A percentile compares a stretch with the other conserved stretches of the same genome.
Evolutionary conservation across 345 rosid genomes (phyloP).

Genomic region (Bruguiera sexangula): DNA sequence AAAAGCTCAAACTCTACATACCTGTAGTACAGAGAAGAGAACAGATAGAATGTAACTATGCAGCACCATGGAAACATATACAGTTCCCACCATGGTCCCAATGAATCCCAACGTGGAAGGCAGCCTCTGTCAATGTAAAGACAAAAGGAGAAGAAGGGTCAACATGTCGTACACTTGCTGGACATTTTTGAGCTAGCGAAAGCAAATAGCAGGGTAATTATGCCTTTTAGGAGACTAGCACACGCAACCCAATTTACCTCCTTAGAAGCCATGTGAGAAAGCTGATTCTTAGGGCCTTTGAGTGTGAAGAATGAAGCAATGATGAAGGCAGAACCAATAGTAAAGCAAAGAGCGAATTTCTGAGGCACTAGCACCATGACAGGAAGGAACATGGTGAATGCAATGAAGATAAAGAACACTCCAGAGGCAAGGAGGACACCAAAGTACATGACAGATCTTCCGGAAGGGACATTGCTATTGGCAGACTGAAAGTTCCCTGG

Average conservation of each 20-base stretch:
- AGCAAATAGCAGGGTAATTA: background rate
- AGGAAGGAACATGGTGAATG: slow-evolving; percentile 94
- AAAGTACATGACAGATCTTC: slow-evolving; percentile 78
- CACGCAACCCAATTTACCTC: slow-evolving; percentile 46
- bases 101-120: slow-evolving; percentile 78
- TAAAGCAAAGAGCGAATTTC: slow-evolving; percentile 90
- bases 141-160: background rate
- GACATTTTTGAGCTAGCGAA: background rate
- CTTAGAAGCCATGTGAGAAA: slow-evolving; percentile 77
- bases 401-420: slow-evolving; percentile 74
- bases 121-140: slow-evolving; percentile 60
- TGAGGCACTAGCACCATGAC: slow-evolving; percentile 91
- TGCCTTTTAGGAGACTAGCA: background rate
- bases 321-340: slow-evolving; percentile 80
- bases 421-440: slow-evolving; percentile 77
- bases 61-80: slow-evolving; percentile 89
- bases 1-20: slow-evolving; percentile 16
- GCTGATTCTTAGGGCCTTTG: slow-evolving; percentile 77
- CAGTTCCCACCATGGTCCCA: slow-evolving; percentile 83
- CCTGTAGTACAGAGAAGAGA: slow-evolving; percentile 88
- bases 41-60: slow-evolving; percentile 93
- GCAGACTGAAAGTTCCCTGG: slow-evolving; percentile 83
- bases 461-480: slow-evolving; percentile 82
- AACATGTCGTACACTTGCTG: background rate
- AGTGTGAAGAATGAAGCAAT: slow-evolving; percentile 86